Base-by-base conservation (phyloP, 805 yeast species). In the Zygoascus biomembranicola region DNA sequence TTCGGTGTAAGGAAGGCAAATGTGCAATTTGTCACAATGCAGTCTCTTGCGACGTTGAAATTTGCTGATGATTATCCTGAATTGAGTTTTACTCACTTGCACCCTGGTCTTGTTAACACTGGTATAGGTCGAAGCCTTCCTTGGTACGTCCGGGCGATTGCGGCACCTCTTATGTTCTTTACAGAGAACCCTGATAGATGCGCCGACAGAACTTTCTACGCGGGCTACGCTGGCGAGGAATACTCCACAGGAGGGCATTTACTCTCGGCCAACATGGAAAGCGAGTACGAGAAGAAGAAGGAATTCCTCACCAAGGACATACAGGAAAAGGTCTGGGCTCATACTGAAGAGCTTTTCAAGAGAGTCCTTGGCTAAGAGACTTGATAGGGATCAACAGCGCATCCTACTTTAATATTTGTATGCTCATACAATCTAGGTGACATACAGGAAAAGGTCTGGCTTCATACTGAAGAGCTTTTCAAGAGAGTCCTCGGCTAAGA, bases 311-410 rank as follows among this genome's bases (percentile, higher is more conserved):
- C 55, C 5, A 50, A 54, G 18, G 58, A 59, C 18, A 48, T 55
- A 46, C 63, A 62, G 52, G 62, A 60, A 13, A 62, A 50, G 50
- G 61, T 59, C 28, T 62, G 65, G 65, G 45, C 47, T 18, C 65
- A 62, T 43, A 59, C 63, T 23, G 55, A 59, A 52, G 61, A 62
- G 39, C 35, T 52, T 20, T 55, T 61, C 20, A 32, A 52, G 32
- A 28, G 39, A 28, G 37, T 49, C 3, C 28, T 23, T 6, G 28
- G 28, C 6, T 23, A 6, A 23, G 6, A 6, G 28, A 23, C 28
- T 6, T n/a, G n/a, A n/a, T 4, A 23, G 28, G 28, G 6, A 23
- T 23, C 28, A 23, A 23, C 3, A 23, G 28, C 28, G 6, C 28
- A 23, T 23, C 28, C 28, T 23, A 23, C 3, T 23, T 23, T 23